Conservation (phyloP, 2,329 filamentous ascomycete species). For the Alternaria ethzedia region DNA sequence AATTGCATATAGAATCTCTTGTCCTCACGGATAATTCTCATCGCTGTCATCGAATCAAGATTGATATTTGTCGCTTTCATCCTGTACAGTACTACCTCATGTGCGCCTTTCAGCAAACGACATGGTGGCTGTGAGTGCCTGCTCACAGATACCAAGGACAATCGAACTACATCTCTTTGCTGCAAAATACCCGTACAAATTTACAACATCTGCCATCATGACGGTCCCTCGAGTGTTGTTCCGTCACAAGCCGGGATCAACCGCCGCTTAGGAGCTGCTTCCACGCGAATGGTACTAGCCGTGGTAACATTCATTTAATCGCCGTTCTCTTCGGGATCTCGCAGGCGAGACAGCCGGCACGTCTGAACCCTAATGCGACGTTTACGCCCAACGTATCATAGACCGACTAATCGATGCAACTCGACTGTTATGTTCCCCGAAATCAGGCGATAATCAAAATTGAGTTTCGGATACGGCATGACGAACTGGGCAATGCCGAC, state of each 20-base stretch:
- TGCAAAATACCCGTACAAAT: neutral
- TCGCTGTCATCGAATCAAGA: neutral
- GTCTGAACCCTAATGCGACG: neutral
- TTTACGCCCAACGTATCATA: neutral
- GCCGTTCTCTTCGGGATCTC: neutral
- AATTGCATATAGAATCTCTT: constrained; percentile 19
- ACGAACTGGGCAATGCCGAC: neutral
- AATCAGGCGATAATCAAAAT: neutral
- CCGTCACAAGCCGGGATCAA: neutral
- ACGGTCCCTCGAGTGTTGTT: neutral
- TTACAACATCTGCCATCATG: neutral
- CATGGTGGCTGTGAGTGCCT: neutral
- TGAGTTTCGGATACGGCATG: neutral
- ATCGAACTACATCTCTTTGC: neutral
- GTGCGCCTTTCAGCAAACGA: neutral
- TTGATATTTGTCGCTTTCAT: neutral
- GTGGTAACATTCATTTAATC: neutral
- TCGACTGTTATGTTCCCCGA: neutral
- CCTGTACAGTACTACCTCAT: constrained; percentile 12
- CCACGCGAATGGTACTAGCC: neutral
- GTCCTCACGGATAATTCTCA: constrained; percentile 21
- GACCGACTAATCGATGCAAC: neutral
- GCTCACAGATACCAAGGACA: neutral
- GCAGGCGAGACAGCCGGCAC: neutral
- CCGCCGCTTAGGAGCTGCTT: neutral